Base-by-base conservation (phyloP, 164 flowering plant species). In the Cinnamomum chago region DNA sequence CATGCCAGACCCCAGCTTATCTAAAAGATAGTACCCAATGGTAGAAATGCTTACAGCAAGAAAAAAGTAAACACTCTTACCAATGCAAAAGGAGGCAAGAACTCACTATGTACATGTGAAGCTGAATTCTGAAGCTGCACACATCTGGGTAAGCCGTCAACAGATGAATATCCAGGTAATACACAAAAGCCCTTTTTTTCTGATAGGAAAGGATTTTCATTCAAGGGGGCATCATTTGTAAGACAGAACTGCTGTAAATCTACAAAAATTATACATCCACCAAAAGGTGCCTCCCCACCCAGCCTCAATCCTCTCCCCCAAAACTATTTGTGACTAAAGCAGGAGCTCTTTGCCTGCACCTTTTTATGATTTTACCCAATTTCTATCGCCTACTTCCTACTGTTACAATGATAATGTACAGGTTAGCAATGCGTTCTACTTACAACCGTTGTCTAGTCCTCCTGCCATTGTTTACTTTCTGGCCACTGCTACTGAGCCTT, bases 401-500 rank as follows among this genome's bases (percentile, higher is more conserved):
- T 18, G 24, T 2, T 20, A 24, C 65, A 14, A 10, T 33, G 71
- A 55, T 23, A 74, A 74, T 74, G 71, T 74, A 74, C 76, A 74
- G 33, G 13, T 74, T 74, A 55, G 71, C 70, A 33, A 52, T 22
- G 9, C 3, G 18, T 24, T 7, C 60, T 70, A 75, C 77, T 62
- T 82, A 83, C 58, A 33, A 78, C 72, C 86, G 82, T 70, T 79
- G 87, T 72, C 92, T 84, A 71, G 72, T 67, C 47, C 74, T 76
- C 82, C 89, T 86, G 64, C 70, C 74, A 71, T 76, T 77, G 66
- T 30, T 78, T 71, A 81, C 65, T 81, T 73, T 85, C 64, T 90
- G 78, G 47, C 86, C 87, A 71, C 89, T 84, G 67, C 66, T 70
- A 73, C 81, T 83, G 18, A 81, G 15, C 78, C 84, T 84, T 68